Base-by-base conservation (phyloP, 805 yeast species). In the Nakazawaea molendinolei region DNA sequence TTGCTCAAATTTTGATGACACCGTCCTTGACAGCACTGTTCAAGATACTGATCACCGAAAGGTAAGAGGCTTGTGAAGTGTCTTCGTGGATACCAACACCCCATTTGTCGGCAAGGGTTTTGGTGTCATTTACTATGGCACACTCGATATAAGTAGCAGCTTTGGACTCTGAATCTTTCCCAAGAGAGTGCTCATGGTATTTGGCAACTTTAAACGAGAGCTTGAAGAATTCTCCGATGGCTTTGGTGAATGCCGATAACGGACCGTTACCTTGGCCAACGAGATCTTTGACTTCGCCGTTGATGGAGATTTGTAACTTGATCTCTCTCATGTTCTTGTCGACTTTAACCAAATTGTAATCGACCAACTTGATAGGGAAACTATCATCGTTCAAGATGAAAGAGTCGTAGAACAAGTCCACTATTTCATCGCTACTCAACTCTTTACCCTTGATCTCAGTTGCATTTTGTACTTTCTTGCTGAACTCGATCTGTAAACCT, bases 221-320 rank as follows among this genome's bases (percentile, higher is more conserved):
- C 28, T 67, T 66, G 40, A 79, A 65, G 35, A 61, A 58, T 21
- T 53, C 56, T 29, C 71, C 59, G 38, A 82, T 52, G 10, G 86
- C 86, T 52, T 79, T 67, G 6, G 76, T 63, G 53, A 83, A 75
- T 2, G 89, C 79, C 6, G 94, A 83, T 41, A 84, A 73, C 33
- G 89, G 94, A 52, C 95, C 95, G 54, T 84, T 85, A 44, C 94
- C 95, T 28, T 52, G 51, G 44, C 95, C 95, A 21, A 50, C 43
- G 26, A 84, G 60, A 17, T 51, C 49, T 6, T 51, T 49, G 8
- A 44, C 45, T 38, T 60, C 52, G 29, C 67, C 74, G 34, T 69
- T 63, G 29, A 76, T 59, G 27, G 65, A 63, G 30, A 80, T 57
- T 19, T 63, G 67, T 15, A 76, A 80, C 12, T 51, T 55, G 39